Base-by-base conservation (phyloP, 2,329 filamentous ascomycete species). In the Raffaelea albimanens region DNA sequence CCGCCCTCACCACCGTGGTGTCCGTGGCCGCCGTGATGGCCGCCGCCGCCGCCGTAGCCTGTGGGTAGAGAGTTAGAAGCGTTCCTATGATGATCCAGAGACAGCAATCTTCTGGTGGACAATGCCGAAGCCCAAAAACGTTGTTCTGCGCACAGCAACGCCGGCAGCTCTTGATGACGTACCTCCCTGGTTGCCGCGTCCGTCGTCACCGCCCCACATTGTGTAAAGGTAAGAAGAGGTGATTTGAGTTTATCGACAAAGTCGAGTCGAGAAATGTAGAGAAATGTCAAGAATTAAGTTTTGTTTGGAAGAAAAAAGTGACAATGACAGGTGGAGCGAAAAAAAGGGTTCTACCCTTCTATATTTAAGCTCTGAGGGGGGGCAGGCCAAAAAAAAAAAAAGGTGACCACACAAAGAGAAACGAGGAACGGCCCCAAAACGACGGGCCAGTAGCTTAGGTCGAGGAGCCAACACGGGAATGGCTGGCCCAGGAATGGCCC, bases 201-300 rank as follows among this genome's bases (percentile, higher is more conserved):
- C 38, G 41, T 50, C 40, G 48, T 50, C 31, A 19, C 45, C 42
- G 43, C 45, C 42, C 42, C 45, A 47, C 45, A 50, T 50, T 36
- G 34, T 47, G 25, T 7, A 20, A 19, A n/a, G 5, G 2, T 4
- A 8, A 10, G 25, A 29, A 20, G 31, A n/a, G 5, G 2, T 4
- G 13, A 10, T 16, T 23, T 36, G 43, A 3, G 20, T 44, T 5
- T n/a, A 44, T 43, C 23, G 19, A 19, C 4, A 40, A 18, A 18
- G 18, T 5, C 23, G 13, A 23, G n/a, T n/a, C n/a, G n/a, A n/a
- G n/a, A n/a, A n/a, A n/a, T n/a, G n/a, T n/a, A n/a, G n/a, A n/a
- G n/a, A n/a, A n/a, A n/a, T n/a, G n/a, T n/a, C n/a, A n/a, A n/a
- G n/a, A n/a, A n/a, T n/a, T 22, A 18, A 13, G 39, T 8, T 21